A percentile compares a stretch with the other conserved stretches of the same genome.
phyloP scores from a whole-genome alignment of 116 monocot genomes.

The Phalaenopsis hybrid region DNA sequence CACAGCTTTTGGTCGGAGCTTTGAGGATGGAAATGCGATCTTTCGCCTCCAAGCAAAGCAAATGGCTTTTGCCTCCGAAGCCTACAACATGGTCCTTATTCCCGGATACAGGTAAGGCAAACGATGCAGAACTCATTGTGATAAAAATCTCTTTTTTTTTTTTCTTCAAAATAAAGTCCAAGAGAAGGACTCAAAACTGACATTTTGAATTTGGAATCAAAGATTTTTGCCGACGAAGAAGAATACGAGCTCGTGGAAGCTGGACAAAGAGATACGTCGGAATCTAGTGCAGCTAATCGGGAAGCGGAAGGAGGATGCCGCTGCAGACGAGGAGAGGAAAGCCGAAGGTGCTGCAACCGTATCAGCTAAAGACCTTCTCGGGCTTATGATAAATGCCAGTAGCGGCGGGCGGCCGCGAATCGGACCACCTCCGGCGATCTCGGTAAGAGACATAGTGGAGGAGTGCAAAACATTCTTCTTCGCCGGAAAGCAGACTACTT shows the following conservation, averaged over 20 bases:
- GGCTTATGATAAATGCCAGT: slow-evolving; percentile 69
- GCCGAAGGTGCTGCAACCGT: not conserved
- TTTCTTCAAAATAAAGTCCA: not conserved
- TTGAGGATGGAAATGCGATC: slow-evolving; percentile 69
- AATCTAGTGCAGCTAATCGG: slow-evolving; percentile 44
- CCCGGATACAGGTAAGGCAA: slow-evolving; percentile 70
- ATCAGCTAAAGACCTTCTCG: slow-evolving; percentile 54
- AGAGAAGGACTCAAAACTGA: not conserved
- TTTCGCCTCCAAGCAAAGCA: slow-evolving; percentile 73
- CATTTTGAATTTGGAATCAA: not conserved
- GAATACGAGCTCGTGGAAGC: slow-evolving; percentile 67
- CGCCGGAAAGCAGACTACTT: slow-evolving; percentile 56
- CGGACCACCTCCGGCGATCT: slow-evolving; percentile 15
- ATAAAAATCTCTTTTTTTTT: not conserved
- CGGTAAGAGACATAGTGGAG: slow-evolving; percentile 70
- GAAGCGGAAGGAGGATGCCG: slow-evolving; percentile 16
- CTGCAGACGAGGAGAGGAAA: slow-evolving; percentile 18
- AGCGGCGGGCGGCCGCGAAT: not conserved
- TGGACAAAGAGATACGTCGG: slow-evolving; percentile 72
- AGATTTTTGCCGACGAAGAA: slow-evolving; percentile 83
- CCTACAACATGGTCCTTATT: slow-evolving; percentile 68
- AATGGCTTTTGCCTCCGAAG: slow-evolving; percentile 78
- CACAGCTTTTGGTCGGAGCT: slow-evolving; percentile 70
- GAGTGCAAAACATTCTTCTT: slow-evolving; percentile 74
- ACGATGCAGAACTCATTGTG: too few species aligned